Evolutionary conservation across 1,284 basidiomycete genomes (phyloP).

Genomic region (Cystobasidium pallidum): DNA sequence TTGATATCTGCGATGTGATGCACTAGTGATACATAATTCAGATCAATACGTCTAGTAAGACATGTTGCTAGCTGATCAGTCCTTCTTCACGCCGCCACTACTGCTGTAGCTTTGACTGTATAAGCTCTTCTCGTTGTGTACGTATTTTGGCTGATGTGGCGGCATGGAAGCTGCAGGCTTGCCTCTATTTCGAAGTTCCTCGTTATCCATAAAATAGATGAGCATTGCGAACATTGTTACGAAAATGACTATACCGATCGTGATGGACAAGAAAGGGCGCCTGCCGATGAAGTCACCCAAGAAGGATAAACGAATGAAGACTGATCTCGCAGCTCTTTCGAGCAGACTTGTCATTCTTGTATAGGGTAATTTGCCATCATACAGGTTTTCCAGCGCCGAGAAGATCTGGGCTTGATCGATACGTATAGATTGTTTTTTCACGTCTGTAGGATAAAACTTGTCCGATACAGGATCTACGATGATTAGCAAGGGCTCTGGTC

Average conservation of each 20-base stretch:
- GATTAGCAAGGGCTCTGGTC: slow-evolving; percentile 64
- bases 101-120: slow-evolving; percentile 5
- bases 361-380: slow-evolving; percentile 63
- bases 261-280: slow-evolving; percentile 56
- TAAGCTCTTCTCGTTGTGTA: slow-evolving; percentile 34
- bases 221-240: slow-evolving; percentile 53
- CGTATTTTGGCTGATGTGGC: slow-evolving; percentile 26
- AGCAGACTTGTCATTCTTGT: slow-evolving; percentile 59
- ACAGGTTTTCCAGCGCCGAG: slow-evolving; percentile 70
- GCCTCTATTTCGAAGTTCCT: slow-evolving; percentile 7
- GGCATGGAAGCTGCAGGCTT: not conserved
- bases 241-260: slow-evolving; percentile 53
- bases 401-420: slow-evolving; percentile 67
- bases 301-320: slow-evolving; percentile 32
- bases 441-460: slow-evolving; percentile 66
- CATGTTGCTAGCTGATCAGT: slow-evolving; percentile 24
- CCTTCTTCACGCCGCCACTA: slow-evolving; percentile 29
- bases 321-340: slow-evolving; percentile 55
- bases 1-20: not conserved
- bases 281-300: slow-evolving; percentile 45
- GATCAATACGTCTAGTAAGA: not conserved
- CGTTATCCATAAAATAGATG: slow-evolving; percentile 50
- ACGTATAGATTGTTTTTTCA: slow-evolving; percentile 62
- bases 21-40: not conserved
- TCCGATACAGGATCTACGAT: slow-evolving; percentile 69